These are phyloP conservation scores for Candida sphagnicola DNA, from an alignment of 805 yeast genomes.

Conservation along the genomic window DNA sequence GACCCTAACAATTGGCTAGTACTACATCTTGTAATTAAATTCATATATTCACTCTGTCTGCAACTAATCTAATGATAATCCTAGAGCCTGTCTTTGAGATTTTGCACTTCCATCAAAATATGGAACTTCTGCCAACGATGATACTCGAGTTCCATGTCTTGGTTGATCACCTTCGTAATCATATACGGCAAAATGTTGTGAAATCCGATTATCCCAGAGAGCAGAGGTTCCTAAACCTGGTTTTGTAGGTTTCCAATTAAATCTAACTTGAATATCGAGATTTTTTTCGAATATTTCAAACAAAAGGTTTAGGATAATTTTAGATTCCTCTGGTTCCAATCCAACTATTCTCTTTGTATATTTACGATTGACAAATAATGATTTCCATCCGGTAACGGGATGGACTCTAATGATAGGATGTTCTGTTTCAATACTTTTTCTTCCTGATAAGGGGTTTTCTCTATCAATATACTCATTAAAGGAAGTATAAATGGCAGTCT, in stretches of 20 bases:
- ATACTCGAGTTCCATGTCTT: constrained; percentile 50
- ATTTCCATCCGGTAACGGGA: constrained; percentile 63
- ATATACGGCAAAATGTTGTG: constrained; percentile 50
- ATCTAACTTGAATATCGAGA: constrained; percentile 53
- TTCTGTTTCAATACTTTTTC: constrained; percentile 46
- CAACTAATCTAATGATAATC: constrained; percentile 16
- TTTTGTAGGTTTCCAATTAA: constrained; percentile 42
- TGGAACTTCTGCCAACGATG: constrained; percentile 51
- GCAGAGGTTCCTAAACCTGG: constrained; percentile 47
- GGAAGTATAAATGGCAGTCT: constrained; percentile 40
- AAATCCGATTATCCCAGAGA: constrained; percentile 57
- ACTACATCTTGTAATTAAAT: no score
- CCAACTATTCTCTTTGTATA: constrained; percentile 52
- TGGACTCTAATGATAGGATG: constrained; percentile 63
- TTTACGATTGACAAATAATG: constrained; percentile 49
- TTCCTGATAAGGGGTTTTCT: constrained; percentile 44
- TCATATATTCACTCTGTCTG: not conserved
- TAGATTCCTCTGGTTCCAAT: constrained; percentile 47
- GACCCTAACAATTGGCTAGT: not conserved
- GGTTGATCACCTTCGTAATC: constrained; percentile 43
- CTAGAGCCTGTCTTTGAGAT: constrained; percentile 52
- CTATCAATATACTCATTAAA: constrained; percentile 43
- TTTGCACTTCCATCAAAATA: constrained; percentile 46
- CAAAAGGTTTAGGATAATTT: constrained; percentile 43
- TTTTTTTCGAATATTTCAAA: constrained; percentile 45